Base-by-base conservation (phyloP, 192 early-diverging fungal genomes). In the Rhizoclosmatium globosum region DNA sequence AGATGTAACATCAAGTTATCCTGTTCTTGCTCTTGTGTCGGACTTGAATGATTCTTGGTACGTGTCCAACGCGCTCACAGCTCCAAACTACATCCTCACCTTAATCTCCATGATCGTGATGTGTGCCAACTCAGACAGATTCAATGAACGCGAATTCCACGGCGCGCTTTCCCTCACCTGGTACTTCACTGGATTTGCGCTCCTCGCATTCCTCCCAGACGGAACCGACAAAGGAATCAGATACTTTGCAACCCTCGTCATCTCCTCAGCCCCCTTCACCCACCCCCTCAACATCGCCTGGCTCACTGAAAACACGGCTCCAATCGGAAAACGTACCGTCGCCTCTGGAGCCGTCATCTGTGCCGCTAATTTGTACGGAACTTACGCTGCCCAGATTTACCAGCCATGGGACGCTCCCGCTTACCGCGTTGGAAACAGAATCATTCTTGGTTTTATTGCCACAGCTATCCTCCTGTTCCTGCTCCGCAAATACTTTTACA, bases 31-130 rank as follows among this genome's bases (percentile, higher is more conserved):
- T 47, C 3, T 70, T 19, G 4, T 70, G 68, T 47, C 46, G 17
- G 64, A 70, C 6, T 70, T 70, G 46, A 70, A 39, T 47, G 68
- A 70, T 2, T 70, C 15, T 7, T 70, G 68, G 68, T 50, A 58
- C 53, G 15, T 81, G 39, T 66, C 77, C 19, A 81, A 81, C 76
- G 44, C 69, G n/a, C 64, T 81, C 17, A 81, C 80, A 3, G 56
- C 75, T 45, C 79, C 80, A 4, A 23, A 11, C 15, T 78, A 78
- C 50, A n/a, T 78, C 48, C 43, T 75, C 43, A 7, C 19, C 65
- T 39, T 73, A 7, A 31, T 78, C 69, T 31, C 47, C 44, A 77
- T 78, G 71, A 19, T 56, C 7, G 43, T 82, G 9, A 19, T 81
- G 66, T 42, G 64, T 7, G 19, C 38, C 6, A 0, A 67, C 50